phyloP scores from a whole-genome alignment of 2,329 filamentous ascomycete genomes.

The Chrysosporium queenslandicum region DNA sequence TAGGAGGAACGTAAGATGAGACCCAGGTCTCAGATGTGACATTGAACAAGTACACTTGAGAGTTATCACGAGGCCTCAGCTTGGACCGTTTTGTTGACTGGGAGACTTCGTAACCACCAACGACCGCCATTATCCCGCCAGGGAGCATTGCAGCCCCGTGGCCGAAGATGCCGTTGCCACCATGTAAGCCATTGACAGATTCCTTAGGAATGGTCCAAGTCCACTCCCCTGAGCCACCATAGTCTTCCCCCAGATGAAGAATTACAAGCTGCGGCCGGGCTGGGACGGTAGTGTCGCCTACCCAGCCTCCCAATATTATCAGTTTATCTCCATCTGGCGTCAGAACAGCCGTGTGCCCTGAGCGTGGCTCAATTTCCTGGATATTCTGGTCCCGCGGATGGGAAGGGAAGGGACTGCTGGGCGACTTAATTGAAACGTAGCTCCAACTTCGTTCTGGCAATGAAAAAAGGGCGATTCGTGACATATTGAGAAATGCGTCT shows the following conservation, averaged over 20 bases:
- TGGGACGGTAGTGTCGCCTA: slow-evolving; percentile 64
- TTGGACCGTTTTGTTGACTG: slow-evolving; percentile 31
- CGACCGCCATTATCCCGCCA: slow-evolving; percentile 52
- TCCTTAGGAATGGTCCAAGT: slow-evolving; percentile 34
- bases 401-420: neutral
- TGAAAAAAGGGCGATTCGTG: slow-evolving; percentile 75
- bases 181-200: slow-evolving; percentile 33
- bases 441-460: slow-evolving; percentile 80
- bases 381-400: slow-evolving; percentile 25
- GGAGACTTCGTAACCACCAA: slow-evolving; percentile 48
- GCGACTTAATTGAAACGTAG: slow-evolving; percentile 57
- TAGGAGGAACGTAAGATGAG: slow-evolving; percentile 46
- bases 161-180: slow-evolving; percentile 47
- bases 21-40: slow-evolving; percentile 51
- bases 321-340: slow-evolving; percentile 68
- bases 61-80: slow-evolving; percentile 29
- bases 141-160: slow-evolving; percentile 54
- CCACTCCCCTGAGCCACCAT: slow-evolving; percentile 45
- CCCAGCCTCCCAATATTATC: slow-evolving; percentile 82
- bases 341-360: slow-evolving; percentile 77
- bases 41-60: slow-evolving; percentile 50
- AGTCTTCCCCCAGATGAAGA: slow-evolving; percentile 63
- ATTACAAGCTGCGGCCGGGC: slow-evolving; percentile 74
- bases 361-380: slow-evolving; percentile 60
- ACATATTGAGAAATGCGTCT: slow-evolving; percentile 86